Percentiles rank a stretch among this genome's conserved stretches.
Evolutionary conservation across 2,329 filamentous ascomycete genomes (phyloP).

Genomic region (Botrytis hyacinthi): DNA sequence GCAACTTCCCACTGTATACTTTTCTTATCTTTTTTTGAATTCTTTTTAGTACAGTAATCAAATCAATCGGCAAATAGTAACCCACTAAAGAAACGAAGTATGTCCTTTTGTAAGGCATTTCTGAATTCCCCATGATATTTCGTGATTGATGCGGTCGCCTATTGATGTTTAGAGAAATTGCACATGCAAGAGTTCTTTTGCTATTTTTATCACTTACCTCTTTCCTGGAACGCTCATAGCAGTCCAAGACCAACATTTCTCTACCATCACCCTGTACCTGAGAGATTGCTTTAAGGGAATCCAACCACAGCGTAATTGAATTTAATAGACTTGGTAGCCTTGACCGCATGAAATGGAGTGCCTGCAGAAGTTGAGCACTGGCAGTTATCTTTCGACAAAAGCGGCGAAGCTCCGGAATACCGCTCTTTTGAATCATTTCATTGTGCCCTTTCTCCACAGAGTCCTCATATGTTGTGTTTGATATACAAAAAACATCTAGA

Average conservation of each 20-base stretch:
- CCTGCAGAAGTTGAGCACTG: background rate
- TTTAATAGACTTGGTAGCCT: background rate
- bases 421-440: conserved; percentile 30
- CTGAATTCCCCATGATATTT: background rate
- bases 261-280: background rate
- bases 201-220: background rate
- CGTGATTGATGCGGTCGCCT: background rate
- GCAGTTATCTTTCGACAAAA: conserved; percentile 36
- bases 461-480: conserved; percentile 12
- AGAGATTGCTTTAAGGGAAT: background rate
- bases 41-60: background rate
- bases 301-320: background rate
- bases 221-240: background rate
- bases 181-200: background rate
- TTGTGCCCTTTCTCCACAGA: background rate
- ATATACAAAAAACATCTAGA: conserved; percentile 41
- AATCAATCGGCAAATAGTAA: background rate
- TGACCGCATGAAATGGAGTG: conserved; percentile 1
- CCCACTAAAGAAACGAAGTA: background rate
- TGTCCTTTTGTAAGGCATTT: background rate
- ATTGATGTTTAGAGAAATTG: background rate
- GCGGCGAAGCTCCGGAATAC: conserved; percentile 39
- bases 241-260: background rate
- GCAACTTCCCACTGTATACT: background rate
- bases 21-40: background rate